Percentiles rank a stretch among this genome's conserved stretches.
These are phyloP conservation scores for Fusarium sp. DNA, from an alignment of 2,329 filamentous ascomycete species.

Conservation along the genomic window DNA sequence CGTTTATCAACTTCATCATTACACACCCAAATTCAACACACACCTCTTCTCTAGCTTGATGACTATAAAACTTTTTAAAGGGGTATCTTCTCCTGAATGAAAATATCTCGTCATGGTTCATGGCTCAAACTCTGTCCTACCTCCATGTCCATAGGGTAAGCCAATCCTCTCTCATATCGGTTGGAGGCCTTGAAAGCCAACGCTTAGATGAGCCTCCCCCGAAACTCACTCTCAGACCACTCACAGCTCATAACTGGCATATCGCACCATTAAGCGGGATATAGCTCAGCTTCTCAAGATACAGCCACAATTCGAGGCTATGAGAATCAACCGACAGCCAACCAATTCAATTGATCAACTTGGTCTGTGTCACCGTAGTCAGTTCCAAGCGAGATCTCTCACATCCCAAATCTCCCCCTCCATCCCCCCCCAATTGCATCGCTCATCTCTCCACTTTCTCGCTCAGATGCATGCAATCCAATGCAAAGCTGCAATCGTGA, in stretches of 20 bases:
- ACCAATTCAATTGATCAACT: not conserved
- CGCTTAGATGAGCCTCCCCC: not conserved
- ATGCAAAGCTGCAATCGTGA: slow-evolving; percentile 39
- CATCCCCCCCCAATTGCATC: not conserved
- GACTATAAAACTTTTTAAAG: not conserved
- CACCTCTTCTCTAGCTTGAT: not conserved
- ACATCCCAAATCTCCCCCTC: not conserved
- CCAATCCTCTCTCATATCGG: not conserved
- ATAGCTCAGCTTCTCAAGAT: not conserved
- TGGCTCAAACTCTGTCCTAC: not conserved
- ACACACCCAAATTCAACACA: not conserved
- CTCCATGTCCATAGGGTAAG: not conserved
- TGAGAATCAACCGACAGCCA: not conserved
- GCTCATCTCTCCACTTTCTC: slow-evolving; percentile 23
- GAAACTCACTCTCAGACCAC: not conserved
- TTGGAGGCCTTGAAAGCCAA: not conserved
- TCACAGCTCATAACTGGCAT: not conserved
- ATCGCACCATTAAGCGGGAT: not conserved
- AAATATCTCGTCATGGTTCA: not conserved
- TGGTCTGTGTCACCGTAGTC: slow-evolving; percentile 19
- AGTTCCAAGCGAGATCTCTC: slow-evolving; percentile 8
- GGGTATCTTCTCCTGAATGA: not conserved
- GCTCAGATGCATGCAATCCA: slow-evolving; percentile 31
- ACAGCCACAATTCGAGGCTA: not conserved
- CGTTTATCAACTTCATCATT: not conserved